phyloP scores from a whole-genome alignment of 169 alveolate species.

The Cryptosporidium viatorum region DNA sequence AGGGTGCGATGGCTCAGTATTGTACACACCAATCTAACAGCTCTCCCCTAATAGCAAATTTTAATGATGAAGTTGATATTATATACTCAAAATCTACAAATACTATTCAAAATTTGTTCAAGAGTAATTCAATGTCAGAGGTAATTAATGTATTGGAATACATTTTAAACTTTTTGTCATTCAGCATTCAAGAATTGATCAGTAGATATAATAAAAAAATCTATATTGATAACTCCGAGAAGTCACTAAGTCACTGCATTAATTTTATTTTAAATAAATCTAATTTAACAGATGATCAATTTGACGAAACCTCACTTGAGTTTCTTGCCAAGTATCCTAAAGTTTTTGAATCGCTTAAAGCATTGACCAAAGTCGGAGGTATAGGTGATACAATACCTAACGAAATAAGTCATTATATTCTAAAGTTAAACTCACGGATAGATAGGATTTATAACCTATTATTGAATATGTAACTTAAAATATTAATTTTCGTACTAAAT shows the following conservation, averaged over 20 bases:
- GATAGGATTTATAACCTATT: slow-evolving; percentile 2
- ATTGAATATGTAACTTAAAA: neutral
- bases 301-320: slow-evolving; percentile 42
- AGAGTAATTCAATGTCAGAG: slow-evolving; percentile 6
- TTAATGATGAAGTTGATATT: neutral
- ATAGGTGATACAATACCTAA: neutral
- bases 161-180: slow-evolving; percentile 17
- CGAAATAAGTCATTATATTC: neutral
- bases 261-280: slow-evolving; percentile 12
- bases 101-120: neutral
- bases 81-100: neutral
- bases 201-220: neutral
- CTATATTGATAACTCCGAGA: neutral
- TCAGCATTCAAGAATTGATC: slow-evolving; percentile 8
- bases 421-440: neutral
- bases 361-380: slow-evolving; percentile 4
- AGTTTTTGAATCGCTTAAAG: slow-evolving; percentile 55
- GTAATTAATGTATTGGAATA: neutral
- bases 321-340: slow-evolving; percentile 64
- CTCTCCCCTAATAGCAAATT: neutral
- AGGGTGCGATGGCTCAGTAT: neutral
- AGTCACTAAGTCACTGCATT: slow-evolving; percentile 18
- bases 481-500: neutral
- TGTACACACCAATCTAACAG: neutral
- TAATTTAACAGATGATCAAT: neutral